Evolutionary conservation across 805 yeast species (phyloP), one percentile per base, ranked within the genome.

Genomic region (Yarrowia sp.): DNA sequence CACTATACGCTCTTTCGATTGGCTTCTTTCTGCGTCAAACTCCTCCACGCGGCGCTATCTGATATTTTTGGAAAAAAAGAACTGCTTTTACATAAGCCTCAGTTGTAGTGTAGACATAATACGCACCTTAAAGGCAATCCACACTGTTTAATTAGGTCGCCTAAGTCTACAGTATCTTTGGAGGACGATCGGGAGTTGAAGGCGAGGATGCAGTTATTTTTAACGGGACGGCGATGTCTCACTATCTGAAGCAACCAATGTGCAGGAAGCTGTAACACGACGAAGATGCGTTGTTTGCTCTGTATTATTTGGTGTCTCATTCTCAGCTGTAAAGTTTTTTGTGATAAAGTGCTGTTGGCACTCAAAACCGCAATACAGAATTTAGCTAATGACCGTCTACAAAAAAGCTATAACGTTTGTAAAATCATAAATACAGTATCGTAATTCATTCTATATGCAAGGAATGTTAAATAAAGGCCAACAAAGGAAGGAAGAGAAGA

Each of bases 401-500:
- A 8, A 35, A 16, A 16, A 6, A 33, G n/a, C 7, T 32, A n/a
- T 18, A n/a, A 32, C n/a, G 38, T 18, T 18, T 19, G 18, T 10
- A 3, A 18, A 13, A 16, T 46, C 49, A 31, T 46, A 44, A 29
- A 44, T 27, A 44, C 8, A 12, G n/a, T n/a, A n/a, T n/a, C n/a
- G n/a, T 19, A 13, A 46, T 46, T 29, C 19, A 46, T 29, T 41
- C 36, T 44, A 44, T 42, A 46, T 46, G 53, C 53, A 31, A 25
- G n/a, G 32, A 25, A 27, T 44, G 51, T 46, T 29, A 51, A 51
- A 51, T 33, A 24, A 51, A 31, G 7, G 58, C 58, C 33, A 51
- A 19, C 41, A 51, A 51, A 25, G 58, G 58, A 51, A 51, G 58
- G 41, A 51, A 13, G 6, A 35, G 38, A 35, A 51, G 58, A 32